A percentile compares a stretch with the other conserved stretches of the same genome.
Evolutionary conservation across 2,329 filamentous ascomycete species (phyloP).

Genomic region (Spiromastix sp.): DNA sequence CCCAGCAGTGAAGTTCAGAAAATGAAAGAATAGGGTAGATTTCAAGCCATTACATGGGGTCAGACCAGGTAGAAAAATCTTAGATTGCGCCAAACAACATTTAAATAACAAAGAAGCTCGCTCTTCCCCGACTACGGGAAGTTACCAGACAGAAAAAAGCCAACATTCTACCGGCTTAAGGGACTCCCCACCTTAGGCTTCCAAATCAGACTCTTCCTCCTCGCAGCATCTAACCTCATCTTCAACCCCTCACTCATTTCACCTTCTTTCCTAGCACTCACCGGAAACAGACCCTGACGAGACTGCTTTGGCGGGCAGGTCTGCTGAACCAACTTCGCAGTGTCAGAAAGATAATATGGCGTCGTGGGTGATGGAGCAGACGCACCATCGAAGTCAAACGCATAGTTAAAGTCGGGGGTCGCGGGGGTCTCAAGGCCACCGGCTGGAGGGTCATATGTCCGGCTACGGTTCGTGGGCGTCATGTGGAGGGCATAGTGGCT

Average conservation of each 20-base stretch:
- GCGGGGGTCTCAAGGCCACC: background rate
- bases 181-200: conserved; percentile 67
- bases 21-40: too few species aligned
- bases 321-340: conserved; percentile 36
- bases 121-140: too few species aligned
- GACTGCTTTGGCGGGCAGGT: conserved; percentile 46
- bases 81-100: too few species aligned
- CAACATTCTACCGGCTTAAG: conserved; percentile 43
- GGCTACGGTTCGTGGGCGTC: background rate
- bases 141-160: too few species aligned
- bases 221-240: conserved; percentile 57
- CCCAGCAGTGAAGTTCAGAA: too few species aligned
- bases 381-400: conserved; percentile 25
- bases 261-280: conserved; percentile 16
- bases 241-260: conserved; percentile 36
- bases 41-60: too few species aligned
- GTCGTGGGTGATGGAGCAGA: conserved; percentile 35
- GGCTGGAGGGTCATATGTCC: background rate
- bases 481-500: background rate
- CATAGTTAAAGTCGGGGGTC: conserved; percentile 10
- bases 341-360: conserved; percentile 36
- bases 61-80: too few species aligned
- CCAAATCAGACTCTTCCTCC: conserved; percentile 68
- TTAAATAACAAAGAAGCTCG: too few species aligned
- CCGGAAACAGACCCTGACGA: conserved; percentile 31